Conservation (phyloP, 192 early-diverging fungal genomes). For the Backusella liffmaniae region DNA sequence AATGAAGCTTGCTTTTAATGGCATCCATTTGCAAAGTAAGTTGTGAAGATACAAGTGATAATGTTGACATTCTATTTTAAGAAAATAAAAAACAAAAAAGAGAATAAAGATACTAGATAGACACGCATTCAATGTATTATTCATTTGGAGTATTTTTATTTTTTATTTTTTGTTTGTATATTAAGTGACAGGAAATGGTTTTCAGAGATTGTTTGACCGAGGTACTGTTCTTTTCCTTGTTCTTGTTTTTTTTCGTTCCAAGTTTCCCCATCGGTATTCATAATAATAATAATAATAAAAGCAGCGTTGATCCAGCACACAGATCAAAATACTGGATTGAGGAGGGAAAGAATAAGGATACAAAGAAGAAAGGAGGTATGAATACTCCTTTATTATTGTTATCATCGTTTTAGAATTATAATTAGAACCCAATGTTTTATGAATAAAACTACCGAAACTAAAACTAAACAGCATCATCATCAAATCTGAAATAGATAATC, state of each 20-base stretch:
- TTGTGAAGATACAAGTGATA: not conserved
- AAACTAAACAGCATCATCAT: not conserved
- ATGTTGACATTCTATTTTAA: not conserved
- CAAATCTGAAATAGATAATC: not conserved
- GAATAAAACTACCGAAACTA: not conserved
- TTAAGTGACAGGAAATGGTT: not conserved
- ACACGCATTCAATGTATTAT: not conserved
- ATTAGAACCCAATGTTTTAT: not conserved
- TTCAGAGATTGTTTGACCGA: not conserved
- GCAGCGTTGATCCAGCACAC: too few species aligned
- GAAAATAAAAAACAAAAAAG: not conserved
- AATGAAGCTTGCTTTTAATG: not conserved
- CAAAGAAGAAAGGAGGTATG: too few species aligned
- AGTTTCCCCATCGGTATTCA: too few species aligned
- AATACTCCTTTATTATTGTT: too few species aligned
- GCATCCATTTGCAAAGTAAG: not conserved
- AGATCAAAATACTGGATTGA: too few species aligned
- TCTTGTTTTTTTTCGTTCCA: not conserved
- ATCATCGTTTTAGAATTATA: not conserved
- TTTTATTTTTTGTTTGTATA: not conserved
- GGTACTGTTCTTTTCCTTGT: not conserved
- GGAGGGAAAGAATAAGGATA: too few species aligned
- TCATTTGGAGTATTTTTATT: not conserved
- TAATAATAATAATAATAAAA: too few species aligned
- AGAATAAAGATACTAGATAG: not conserved